Percentiles rank a stretch among this genome's conserved stretches.
Conservation (phyloP, 352 stramenopile species). For the Pythium brassicae region DNA sequence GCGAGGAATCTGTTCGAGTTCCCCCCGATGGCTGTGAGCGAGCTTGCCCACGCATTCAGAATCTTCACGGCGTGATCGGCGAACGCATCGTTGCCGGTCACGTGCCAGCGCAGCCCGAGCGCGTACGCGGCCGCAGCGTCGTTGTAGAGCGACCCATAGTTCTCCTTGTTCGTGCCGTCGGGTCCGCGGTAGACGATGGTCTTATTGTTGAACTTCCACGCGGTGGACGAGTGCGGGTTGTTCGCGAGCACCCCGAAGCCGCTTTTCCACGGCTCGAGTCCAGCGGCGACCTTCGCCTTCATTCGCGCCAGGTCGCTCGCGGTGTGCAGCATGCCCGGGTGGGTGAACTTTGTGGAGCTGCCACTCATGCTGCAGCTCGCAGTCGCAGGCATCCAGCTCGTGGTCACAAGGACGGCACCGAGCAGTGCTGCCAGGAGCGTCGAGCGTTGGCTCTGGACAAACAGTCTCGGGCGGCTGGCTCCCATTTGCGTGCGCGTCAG, state of each 20-base stretch:
- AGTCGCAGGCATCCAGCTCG: neutral
- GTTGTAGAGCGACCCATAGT: constrained; percentile 14
- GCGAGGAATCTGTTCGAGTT: constrained; percentile 18
- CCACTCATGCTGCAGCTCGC: constrained; percentile 8
- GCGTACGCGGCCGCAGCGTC: constrained; percentile 16
- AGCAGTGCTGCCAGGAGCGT: neutral
- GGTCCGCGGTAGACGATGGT: constrained; percentile 10
- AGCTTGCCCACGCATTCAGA: constrained; percentile 15
- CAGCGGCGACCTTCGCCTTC: constrained; percentile 10
- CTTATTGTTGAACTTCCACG: constrained; percentile 9
- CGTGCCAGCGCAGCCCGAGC: constrained; percentile 15
- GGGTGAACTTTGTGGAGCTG: constrained; percentile 7
- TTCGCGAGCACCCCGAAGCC: constrained; percentile 16
- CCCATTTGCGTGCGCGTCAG: neutral
- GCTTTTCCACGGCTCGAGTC: constrained; percentile 17
- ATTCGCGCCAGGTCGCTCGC: constrained; percentile 13
- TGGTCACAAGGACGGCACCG: neutral
- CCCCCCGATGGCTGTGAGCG: constrained; percentile 8
- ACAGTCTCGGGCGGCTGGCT: neutral
- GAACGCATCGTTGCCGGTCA: constrained; percentile 10
- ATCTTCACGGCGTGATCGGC: constrained; percentile 11
- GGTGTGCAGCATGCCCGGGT: constrained; percentile 17
- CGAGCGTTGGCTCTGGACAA: neutral
- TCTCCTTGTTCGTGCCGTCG: constrained; percentile 12
- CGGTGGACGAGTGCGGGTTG: constrained; percentile 11